phyloP scores from a whole-genome alignment of 2,329 filamentous ascomycete species.

The Venturia nashicola region DNA sequence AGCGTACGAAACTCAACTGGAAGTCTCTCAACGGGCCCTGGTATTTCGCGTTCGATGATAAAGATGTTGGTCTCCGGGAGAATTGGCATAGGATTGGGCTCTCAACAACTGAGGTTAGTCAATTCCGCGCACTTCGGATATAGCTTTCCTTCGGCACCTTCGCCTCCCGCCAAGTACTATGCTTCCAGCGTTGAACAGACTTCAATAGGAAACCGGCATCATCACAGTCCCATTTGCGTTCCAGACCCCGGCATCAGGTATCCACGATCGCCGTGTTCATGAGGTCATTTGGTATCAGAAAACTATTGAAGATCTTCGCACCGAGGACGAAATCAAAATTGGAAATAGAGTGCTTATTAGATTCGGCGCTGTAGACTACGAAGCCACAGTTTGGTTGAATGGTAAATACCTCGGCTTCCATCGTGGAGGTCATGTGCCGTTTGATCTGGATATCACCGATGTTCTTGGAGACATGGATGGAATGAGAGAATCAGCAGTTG shows the following conservation, averaged over 20 bases:
- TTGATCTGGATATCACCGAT: constrained; percentile 45
- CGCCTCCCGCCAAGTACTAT: constrained; percentile 12
- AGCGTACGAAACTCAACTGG: constrained; percentile 45
- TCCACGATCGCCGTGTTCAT: constrained; percentile 49
- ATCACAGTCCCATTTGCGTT: constrained; percentile 56
- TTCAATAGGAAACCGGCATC: constrained; percentile 27
- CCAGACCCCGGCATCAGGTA: constrained; percentile 50
- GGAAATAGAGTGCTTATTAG: constrained; percentile 35
- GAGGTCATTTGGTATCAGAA: constrained; percentile 57
- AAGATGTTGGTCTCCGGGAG: constrained; percentile 41
- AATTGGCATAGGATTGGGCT: constrained; percentile 40
- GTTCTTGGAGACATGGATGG: constrained; percentile 10
- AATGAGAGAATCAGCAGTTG: constrained; percentile 11
- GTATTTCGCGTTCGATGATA: constrained; percentile 54
- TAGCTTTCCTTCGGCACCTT: no score
- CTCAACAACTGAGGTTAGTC: constrained; percentile 15
- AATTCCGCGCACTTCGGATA: no score
- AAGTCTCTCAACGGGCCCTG: constrained; percentile 49
- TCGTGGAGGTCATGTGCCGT: constrained; percentile 47
- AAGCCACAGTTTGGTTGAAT: constrained; percentile 45
- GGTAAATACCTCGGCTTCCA: constrained; percentile 42
- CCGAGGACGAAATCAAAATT: constrained; percentile 26
- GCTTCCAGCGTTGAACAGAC: no score
- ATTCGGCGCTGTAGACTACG: constrained; percentile 52
- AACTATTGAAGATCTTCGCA: constrained; percentile 37